These are phyloP conservation scores for Rhizopogon vesiculosus DNA, from an alignment of 768 basidiomycete species.

Conservation along the genomic window DNA sequence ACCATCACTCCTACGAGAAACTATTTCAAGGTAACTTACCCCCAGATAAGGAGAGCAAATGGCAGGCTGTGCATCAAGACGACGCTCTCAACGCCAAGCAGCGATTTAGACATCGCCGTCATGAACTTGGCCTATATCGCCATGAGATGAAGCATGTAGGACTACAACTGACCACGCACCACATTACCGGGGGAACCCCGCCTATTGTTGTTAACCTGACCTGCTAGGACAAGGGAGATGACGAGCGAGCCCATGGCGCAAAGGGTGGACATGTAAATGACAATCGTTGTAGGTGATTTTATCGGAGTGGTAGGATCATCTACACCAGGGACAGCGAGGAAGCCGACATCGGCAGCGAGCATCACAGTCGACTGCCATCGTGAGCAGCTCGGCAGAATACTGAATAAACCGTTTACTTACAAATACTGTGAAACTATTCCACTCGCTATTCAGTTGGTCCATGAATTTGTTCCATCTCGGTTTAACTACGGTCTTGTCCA, in stretches of 20 bases:
- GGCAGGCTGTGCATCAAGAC: slow-evolving; percentile 30
- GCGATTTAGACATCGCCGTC: slow-evolving; percentile 3
- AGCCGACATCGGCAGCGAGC: slow-evolving; percentile 48
- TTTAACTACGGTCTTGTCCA: slow-evolving; percentile 37
- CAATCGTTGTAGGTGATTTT: slow-evolving; percentile 22
- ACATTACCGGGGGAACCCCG: slow-evolving; percentile 18
- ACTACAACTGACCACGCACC: slow-evolving; percentile 16
- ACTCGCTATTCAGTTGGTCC: slow-evolving; percentile 36
- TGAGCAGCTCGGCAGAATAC: neutral
- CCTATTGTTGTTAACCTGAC: slow-evolving; percentile 28
- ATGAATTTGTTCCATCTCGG: slow-evolving; percentile 38
- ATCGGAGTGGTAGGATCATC: slow-evolving; percentile 6
- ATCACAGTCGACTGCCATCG: slow-evolving; percentile 40
- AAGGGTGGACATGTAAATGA: slow-evolving; percentile 34
- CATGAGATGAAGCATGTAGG: neutral
- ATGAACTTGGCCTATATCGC: slow-evolving; percentile 14
- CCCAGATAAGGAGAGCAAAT: slow-evolving; percentile 28
- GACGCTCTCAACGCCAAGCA: slow-evolving; percentile 21
- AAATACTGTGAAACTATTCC: slow-evolving; percentile 43
- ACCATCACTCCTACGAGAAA: neutral
- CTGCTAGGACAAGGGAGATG: slow-evolving; percentile 30
- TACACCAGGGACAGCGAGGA: slow-evolving; percentile 45
- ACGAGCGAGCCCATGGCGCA: slow-evolving; percentile 31
- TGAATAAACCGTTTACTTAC: slow-evolving; percentile 25
- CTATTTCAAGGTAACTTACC: slow-evolving; percentile 12